phyloP scores from a whole-genome alignment of 208 protist species.

The Wallacemonas rigidus region DNA sequence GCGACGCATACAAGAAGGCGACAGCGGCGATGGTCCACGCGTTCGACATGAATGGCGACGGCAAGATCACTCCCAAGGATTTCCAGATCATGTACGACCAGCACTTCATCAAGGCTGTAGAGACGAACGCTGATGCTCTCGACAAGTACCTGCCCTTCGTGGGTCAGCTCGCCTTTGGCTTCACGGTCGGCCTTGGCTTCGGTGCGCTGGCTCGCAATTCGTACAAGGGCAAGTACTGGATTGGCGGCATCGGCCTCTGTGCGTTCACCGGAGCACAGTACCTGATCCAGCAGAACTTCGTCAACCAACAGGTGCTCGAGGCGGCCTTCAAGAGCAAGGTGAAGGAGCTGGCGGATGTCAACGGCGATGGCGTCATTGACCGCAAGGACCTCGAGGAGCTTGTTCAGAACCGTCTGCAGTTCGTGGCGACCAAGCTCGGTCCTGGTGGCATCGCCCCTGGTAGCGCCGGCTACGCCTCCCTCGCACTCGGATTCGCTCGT shows the following conservation, averaged over 20 bases:
- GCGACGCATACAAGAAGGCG: conserved; percentile 36
- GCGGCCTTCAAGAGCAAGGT: conserved; percentile 49
- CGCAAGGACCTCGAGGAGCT: conserved; percentile 50
- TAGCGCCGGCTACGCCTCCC: conserved; percentile 42
- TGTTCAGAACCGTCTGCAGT: conserved; percentile 60
- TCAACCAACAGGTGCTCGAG: conserved; percentile 51
- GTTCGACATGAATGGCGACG: conserved; percentile 67
- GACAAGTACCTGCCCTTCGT: conserved; percentile 53
- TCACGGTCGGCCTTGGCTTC: conserved; percentile 36
- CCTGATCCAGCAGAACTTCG: conserved; percentile 61
- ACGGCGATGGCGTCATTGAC: conserved; percentile 58
- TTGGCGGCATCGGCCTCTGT: conserved; percentile 34
- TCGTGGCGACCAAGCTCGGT: conserved; percentile 60
- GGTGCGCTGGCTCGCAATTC: conserved; percentile 40
- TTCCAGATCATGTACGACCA: conserved; percentile 72
- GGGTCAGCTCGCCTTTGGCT: conserved; percentile 53
- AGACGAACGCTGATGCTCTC: conserved; percentile 28
- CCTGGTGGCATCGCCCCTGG: conserved; percentile 65
- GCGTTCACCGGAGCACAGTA: conserved; percentile 59
- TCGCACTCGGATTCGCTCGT: conserved; percentile 48
- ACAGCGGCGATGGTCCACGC: conserved; percentile 32
- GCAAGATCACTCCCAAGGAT: conserved; percentile 61
- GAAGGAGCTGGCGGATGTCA: conserved; percentile 51
- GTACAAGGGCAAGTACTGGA: conserved; percentile 46
- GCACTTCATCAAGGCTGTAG: conserved; percentile 34